Base-by-base conservation (phyloP, 1,139 yeast genomes). In the Suhomyces coccinellae region DNA sequence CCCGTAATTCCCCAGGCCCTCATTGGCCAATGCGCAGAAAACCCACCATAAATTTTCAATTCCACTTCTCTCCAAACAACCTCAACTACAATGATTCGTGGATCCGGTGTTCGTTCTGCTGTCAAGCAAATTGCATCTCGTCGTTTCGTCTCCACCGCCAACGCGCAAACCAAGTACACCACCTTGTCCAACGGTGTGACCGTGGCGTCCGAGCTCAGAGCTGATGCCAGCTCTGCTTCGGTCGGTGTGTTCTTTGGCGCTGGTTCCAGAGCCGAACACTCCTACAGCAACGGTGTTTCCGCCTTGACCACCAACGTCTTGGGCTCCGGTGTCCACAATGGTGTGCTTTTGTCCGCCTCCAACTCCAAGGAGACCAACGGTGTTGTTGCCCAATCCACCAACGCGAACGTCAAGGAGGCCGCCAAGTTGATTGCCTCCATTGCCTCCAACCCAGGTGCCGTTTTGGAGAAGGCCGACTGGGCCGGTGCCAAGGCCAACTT, bases 241-340 rank as follows among this genome's bases (percentile, higher is more conserved):
- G 74, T 85, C 53, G 93, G 93, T 65, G 67, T 85, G 46, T 86
- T 77, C 66, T 71, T 77, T 60, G 85, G 85, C 52, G 87, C 89
- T 44, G 95, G 95, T 63, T 82, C 91, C 44, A 76, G 90, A 65
- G 68, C 86, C 43, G 95, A 86, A 69, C 86, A 83, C 68, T 77
- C 87, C 43, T 85, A 81, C 78, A 83, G 82, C 72, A 85, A 86
- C 56, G 95, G 95, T 79, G 79, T 84, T 46, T 77, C 91, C 45
- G 80, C 86, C 51, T 71, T 86, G 59, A 73, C 83, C 55, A 69
- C 85, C 64, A 70, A 75, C 53, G 65, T 78, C 33, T 73, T 84
- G 62, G 67, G 71, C 38, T 53, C 65, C 29, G 56, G 65, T 35
- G 64, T 69, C 17, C 61, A 69, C 49, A 59, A 68, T 44, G 85